A percentile compares a stretch with the other conserved stretches of the same genome.
Conservation (phyloP, 1,284 basidiomycete species). For the Rhizoctonia solani region DNA sequence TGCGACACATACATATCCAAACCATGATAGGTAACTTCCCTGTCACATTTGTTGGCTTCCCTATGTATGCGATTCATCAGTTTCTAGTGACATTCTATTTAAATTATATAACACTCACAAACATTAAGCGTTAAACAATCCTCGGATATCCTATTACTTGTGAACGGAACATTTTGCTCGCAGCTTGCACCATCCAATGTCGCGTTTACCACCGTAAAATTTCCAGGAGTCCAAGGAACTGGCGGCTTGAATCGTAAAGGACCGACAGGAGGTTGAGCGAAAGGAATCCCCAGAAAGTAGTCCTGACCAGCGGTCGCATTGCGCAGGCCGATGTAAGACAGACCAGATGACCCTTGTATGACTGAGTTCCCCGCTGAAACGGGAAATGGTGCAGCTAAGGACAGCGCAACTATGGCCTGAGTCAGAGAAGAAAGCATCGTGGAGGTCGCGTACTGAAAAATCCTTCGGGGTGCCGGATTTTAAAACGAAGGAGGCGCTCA, state of each 20-base stretch:
- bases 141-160: slow-evolving; percentile 11
- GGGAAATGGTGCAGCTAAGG: neutral
- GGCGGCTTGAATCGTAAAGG: slow-evolving; percentile 25
- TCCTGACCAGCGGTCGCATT: slow-evolving; percentile 28
- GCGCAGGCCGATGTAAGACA: slow-evolving; percentile 23
- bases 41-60: neutral
- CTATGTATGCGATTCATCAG: neutral
- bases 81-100: neutral
- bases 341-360: neutral
- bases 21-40: slow-evolving; percentile 24
- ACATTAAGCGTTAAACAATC: slow-evolving; percentile 35
- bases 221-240: neutral
- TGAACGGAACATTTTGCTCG: neutral
- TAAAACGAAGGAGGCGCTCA: too few species aligned
- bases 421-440: neutral
- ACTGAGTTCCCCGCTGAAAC: neutral
- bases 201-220: neutral
- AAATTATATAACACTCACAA: slow-evolving; percentile 10
- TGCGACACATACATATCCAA: slow-evolving; percentile 6
- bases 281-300: slow-evolving; percentile 37
- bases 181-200: slow-evolving; percentile 3
- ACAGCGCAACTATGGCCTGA: neutral
- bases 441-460: neutral
- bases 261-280: slow-evolving; percentile 33
- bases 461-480: neutral